Evolutionary conservation across 352 stramenopile species (phyloP).

Genomic region (Globisporangium acanthophoron): DNA sequence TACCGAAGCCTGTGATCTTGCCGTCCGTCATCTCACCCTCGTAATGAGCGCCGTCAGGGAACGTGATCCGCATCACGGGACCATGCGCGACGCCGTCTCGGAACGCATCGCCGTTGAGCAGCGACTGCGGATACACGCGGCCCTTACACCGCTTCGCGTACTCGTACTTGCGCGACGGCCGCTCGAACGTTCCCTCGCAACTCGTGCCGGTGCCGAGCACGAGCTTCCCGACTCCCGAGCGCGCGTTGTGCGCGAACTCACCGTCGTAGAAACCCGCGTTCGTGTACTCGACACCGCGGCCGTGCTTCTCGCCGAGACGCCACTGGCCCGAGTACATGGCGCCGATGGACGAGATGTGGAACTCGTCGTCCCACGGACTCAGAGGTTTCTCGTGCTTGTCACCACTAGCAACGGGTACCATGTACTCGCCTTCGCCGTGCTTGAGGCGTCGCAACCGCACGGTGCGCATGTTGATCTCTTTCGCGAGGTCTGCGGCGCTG

Average conservation of each 20-base stretch:
- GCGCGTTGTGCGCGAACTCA: slow-evolving; percentile 38
- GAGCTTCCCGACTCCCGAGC: slow-evolving; percentile 37
- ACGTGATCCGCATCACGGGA: slow-evolving; percentile 36
- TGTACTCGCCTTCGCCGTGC: slow-evolving; percentile 42
- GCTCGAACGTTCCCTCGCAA: slow-evolving; percentile 38
- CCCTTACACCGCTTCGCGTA: slow-evolving; percentile 34
- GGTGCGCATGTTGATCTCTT: slow-evolving; percentile 62
- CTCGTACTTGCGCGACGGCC: slow-evolving; percentile 33
- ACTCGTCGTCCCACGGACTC: slow-evolving; percentile 46
- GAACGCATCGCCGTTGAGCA: slow-evolving; percentile 49
- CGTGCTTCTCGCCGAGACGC: slow-evolving; percentile 46
- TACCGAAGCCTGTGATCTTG: slow-evolving; percentile 40
- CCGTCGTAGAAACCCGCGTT: slow-evolving; percentile 65
- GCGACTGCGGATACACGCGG: slow-evolving; percentile 24
- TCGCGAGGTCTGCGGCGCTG: slow-evolving; percentile 37
- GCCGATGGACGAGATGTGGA: slow-evolving; percentile 64
- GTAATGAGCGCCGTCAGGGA: slow-evolving; percentile 59
- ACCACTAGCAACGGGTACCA: slow-evolving; percentile 14
- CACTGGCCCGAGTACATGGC: slow-evolving; percentile 52
- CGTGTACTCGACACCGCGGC: slow-evolving; percentile 46
- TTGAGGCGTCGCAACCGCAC: slow-evolving; percentile 49
- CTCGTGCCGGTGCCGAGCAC: slow-evolving; percentile 59
- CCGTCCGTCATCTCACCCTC: slow-evolving; percentile 64
- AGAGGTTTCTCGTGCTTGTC: slow-evolving; percentile 1
- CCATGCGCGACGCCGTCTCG: slow-evolving; percentile 44